A percentile compares a stretch with the other conserved stretches of the same genome.
These are phyloP conservation scores for Diatrype stigma DNA, from an alignment of 2,329 filamentous ascomycete species.

Conservation along the genomic window DNA sequence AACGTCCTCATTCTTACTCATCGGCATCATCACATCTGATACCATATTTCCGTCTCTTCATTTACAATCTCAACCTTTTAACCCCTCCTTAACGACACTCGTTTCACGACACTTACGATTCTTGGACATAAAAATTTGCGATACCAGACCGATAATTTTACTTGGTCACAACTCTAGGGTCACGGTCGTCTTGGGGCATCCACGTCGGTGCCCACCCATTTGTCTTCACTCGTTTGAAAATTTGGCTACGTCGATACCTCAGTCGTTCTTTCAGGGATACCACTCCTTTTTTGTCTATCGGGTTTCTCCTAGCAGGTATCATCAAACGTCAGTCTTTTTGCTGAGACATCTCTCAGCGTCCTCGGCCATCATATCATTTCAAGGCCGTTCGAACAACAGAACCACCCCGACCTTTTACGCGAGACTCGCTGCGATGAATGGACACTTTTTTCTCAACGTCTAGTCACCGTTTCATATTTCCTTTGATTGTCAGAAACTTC, in stretches of 20 bases:
- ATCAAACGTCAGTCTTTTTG: not conserved
- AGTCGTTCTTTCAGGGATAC: not conserved
- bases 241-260: not conserved
- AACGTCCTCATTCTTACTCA: conserved; percentile 5
- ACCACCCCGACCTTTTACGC: too few relatives aligned
- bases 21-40: conserved; percentile 15
- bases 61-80: conserved; percentile 5
- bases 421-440: too few relatives aligned
- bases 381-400: too few relatives aligned
- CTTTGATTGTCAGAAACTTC: too few relatives aligned
- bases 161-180: conserved; percentile 11
- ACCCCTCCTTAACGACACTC: conserved; percentile 14
- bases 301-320: not conserved
- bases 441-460: too few relatives aligned
- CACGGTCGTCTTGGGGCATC: conserved; percentile 10
- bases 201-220: not conserved
- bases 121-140: conserved; percentile 28
- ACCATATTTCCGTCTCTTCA: conserved; percentile 15
- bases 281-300: not conserved
- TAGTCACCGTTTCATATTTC: too few relatives aligned
- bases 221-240: not conserved
- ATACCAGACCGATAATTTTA: conserved; percentile 16
- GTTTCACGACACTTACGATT: conserved; percentile 23
- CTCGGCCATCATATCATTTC: too few relatives aligned
- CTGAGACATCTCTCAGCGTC: too few relatives aligned